Percentiles rank a stretch among this genome's conserved stretches.
These are phyloP conservation scores for Paramecium octaurelia DNA, from an alignment of 73 alveolate species.

Conservation along the genomic window DNA sequence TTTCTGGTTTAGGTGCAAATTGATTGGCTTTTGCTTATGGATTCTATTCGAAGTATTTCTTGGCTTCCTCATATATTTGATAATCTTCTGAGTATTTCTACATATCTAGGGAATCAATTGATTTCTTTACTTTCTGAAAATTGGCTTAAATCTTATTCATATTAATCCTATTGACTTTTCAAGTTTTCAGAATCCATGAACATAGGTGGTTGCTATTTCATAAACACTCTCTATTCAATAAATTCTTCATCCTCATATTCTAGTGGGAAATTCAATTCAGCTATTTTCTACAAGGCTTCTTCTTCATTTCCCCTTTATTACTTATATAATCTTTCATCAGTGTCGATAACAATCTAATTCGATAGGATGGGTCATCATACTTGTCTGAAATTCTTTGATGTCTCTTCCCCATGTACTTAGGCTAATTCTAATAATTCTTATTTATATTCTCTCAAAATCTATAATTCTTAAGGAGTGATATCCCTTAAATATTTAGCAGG, in stretches of 20 bases:
- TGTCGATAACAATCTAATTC: neutral
- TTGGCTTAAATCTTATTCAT: conserved; percentile 52
- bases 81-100: neutral
- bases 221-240: conserved; percentile 59
- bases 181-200: conserved; percentile 13
- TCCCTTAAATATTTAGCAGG: conserved; percentile 81
- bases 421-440: conserved; percentile 69
- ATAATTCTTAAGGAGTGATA: conserved; percentile 75
- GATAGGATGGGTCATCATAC: neutral
- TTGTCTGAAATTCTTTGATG: conserved; percentile 70
- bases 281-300: neutral
- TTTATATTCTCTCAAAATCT: conserved; percentile 66
- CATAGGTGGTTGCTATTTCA: conserved; percentile 39
- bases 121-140: conserved; percentile 31
- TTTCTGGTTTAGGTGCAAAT: conserved; percentile 1
- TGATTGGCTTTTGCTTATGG: conserved; percentile 53
- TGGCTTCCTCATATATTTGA: conserved; percentile 47
- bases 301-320: conserved; percentile 11
- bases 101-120: neutral
- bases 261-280: conserved; percentile 44
- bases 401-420: conserved; percentile 71
- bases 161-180: conserved; percentile 23
- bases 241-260: conserved; percentile 61
- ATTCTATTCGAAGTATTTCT: conserved; percentile 53
- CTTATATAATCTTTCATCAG: neutral